Evolutionary conservation across 106 monocot species (phyloP).

Genomic region (Allium cepa): DNA sequence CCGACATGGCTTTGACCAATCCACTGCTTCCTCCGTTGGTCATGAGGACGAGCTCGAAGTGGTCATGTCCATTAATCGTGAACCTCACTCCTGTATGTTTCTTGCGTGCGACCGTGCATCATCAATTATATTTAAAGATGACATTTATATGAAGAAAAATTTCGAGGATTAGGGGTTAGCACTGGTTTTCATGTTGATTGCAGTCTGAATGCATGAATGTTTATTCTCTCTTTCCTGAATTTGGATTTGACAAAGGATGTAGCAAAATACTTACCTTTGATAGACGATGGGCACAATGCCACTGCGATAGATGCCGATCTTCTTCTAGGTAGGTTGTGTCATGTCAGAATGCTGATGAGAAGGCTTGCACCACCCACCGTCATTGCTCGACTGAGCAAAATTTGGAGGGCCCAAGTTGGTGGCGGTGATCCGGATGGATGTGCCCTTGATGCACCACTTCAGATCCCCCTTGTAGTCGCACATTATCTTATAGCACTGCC

Average conservation of each 20-base stretch:
- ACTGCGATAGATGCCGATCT: neutral
- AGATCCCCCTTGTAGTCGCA: slow-evolving; percentile 1
- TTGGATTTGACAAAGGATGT: neutral
- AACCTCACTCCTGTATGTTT: slow-evolving; percentile 38
- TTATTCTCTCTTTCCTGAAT: too few relatives aligned
- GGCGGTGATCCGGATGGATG: slow-evolving; percentile 4
- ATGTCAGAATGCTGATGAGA: neutral
- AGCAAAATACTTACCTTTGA: neutral
- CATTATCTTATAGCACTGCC: slow-evolving; percentile 1
- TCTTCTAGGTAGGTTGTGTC: neutral
- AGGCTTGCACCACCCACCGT: slow-evolving; percentile 12
- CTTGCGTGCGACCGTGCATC: slow-evolving; percentile 11
- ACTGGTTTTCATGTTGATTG: too few relatives aligned
- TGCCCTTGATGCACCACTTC: slow-evolving; percentile 13
- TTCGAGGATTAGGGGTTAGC: too few relatives aligned
- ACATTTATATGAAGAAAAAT: too few relatives aligned
- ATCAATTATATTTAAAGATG: too few relatives aligned
- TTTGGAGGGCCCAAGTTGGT: slow-evolving; percentile 17
- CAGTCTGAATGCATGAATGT: too few relatives aligned
- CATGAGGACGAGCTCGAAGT: slow-evolving; percentile 29
- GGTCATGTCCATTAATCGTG: slow-evolving; percentile 20
- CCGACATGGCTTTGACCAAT: slow-evolving; percentile 24
- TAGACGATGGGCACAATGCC: neutral
- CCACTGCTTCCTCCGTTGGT: slow-evolving; percentile 42
- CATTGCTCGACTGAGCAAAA: slow-evolving; percentile 3